Evolutionary conservation across 2,329 filamentous ascomycete species (phyloP), one percentile per base, ranked within the genome.

Genomic region (Pseudocercospora cruenta): DNA sequence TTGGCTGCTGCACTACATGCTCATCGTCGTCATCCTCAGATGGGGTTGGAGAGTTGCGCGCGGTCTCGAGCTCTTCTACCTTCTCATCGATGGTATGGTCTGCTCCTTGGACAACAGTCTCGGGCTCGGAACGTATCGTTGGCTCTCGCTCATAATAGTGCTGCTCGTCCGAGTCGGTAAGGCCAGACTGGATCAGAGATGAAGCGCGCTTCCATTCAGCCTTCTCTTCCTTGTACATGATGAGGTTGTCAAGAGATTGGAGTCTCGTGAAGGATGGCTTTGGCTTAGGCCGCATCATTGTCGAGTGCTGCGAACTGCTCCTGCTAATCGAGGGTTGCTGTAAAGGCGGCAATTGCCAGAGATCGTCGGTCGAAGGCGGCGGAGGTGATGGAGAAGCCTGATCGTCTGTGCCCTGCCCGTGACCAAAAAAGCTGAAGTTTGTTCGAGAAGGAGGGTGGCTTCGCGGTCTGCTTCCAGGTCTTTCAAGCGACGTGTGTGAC

Each of bases 241-340:
- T 71, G 49, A 78, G 53, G 43, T 71, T 74, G 62, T 78, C 76
- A 16, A 77, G 67, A 49, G 75, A 77, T 14, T 73, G 74, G 1
- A 75, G 65, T 14, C 70, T 64, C 5, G 64, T 66, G 55, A 76
- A 70, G 0, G 72, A 74, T 12, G 68, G 53, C 60, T 69, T 71
- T 8, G 71, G 73, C 55, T 68, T 72, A n/a, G 69, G 71, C 33
- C 67, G 61, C 31, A 69, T 60, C 14, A 51, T 58, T 12, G 62
- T 54, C 8, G 69, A 71, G 14, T 60, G 64, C n/a, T 65, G 64
- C 1, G 69, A 70, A 33, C 66, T 68, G 58, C 68, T 70, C 6
- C 69, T 63, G 31, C 64, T 67, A 26, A 71, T 51, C 9, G 68
- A 68, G 16, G 39, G 28, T 10, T 66, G 63, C 31, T 67, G 62